Percentiles rank a stretch among this genome's conserved stretches.
Conservation (phyloP, 768 basidiomycete genomes). For the Naganishia vishniacii region DNA sequence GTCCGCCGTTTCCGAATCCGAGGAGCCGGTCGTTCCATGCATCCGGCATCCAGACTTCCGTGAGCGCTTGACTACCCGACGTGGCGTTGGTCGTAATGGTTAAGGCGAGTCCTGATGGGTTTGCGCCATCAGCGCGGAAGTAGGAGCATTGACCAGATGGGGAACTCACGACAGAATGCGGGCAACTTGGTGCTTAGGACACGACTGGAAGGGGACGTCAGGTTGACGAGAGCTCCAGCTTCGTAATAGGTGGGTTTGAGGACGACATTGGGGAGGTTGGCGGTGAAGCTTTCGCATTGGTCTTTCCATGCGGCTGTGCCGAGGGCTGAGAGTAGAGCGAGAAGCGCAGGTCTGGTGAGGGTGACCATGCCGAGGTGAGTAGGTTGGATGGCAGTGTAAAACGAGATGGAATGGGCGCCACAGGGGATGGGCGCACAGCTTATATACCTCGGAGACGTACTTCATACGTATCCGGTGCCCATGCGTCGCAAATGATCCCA, state of each 20-base stretch:
- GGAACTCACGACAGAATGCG: not conserved
- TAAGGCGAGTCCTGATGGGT: not conserved
- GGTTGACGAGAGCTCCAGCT: not conserved
- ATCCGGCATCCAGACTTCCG: conserved; percentile 1
- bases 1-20: not conserved
- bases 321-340: not conserved
- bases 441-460: too few species aligned
- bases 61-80: not conserved
- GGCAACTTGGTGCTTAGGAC: not conserved
- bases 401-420: not conserved
- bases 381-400: not conserved
- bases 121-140: not conserved
- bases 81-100: not conserved
- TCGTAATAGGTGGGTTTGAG: conserved; percentile 4
- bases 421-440: too few species aligned
- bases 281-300: conserved; percentile 11
- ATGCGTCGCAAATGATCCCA: too few species aligned
- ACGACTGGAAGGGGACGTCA: not conserved
- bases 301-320: conserved; percentile 6
- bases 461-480: too few species aligned
- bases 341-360: not conserved
- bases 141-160: too few species aligned
- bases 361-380: not conserved
- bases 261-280: conserved; percentile 5
- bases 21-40: conserved; percentile 6